Evolutionary conservation across 805 yeast species (phyloP).

Genomic region (Nakazawaea anatomiae): DNA sequence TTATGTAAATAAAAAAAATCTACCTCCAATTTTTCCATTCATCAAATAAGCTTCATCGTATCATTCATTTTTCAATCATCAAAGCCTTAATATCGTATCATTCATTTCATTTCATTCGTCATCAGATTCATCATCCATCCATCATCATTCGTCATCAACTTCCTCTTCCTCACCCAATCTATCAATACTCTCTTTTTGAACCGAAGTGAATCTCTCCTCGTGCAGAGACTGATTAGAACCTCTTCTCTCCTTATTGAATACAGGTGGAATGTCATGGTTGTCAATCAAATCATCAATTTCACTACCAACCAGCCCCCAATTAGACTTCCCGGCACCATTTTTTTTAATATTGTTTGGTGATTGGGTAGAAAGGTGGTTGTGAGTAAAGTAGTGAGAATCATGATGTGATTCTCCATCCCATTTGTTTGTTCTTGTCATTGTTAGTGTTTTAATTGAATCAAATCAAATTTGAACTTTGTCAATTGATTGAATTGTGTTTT

Average conservation of each 20-base stretch:
- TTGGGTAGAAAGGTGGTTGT: slow-evolving; percentile 60
- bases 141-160: background rate
- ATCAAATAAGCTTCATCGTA: too few species aligned
- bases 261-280: slow-evolving; percentile 47
- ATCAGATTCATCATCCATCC: background rate
- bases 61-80: too few species aligned
- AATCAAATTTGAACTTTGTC: too few species aligned
- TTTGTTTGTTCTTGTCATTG: slow-evolving; percentile 75
- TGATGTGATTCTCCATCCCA: slow-evolving; percentile 61
- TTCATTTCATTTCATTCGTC: background rate
- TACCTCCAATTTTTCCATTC: too few species aligned
- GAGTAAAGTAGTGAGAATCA: slow-evolving; percentile 72
- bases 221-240: slow-evolving; percentile 43
- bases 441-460: background rate
- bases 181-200: slow-evolving; percentile 15
- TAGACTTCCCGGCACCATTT: slow-evolving; percentile 79
- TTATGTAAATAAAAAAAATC: too few species aligned
- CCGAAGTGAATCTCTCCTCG: slow-evolving; percentile 31
- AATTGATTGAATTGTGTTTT: too few species aligned
- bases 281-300: slow-evolving; percentile 62
- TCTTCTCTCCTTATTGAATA: slow-evolving; percentile 39
- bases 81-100: background rate
- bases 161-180: slow-evolving; percentile 8
- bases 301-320: slow-evolving; percentile 84
- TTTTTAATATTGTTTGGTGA: slow-evolving; percentile 78